These are phyloP conservation scores for Xylaria grammica DNA, from an alignment of 495 filamentous ascomycete genomes.

Conservation along the genomic window DNA sequence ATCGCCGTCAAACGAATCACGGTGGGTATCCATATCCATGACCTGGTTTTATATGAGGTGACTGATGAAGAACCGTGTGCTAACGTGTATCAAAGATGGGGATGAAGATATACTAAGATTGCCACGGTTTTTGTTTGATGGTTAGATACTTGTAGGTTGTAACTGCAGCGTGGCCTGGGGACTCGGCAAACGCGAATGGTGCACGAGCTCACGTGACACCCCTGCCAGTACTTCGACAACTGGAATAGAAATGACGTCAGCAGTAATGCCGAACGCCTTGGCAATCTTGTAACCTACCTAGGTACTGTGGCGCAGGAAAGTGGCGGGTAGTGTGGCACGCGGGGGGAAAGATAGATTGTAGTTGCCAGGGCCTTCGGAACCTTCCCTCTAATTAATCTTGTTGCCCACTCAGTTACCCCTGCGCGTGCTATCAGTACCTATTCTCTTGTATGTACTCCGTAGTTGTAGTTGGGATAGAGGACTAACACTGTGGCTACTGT, in stretches of 20 bases:
- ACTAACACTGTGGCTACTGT: too few species aligned
- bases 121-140: background rate
- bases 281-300: too few species aligned
- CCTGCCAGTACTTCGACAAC: background rate
- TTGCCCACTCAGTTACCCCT: too few species aligned
- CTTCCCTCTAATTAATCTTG: too few species aligned
- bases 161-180: background rate
- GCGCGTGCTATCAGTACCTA: too few species aligned
- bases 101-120: background rate
- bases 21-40: constrained; percentile 26
- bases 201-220: constrained; percentile 31
- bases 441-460: too few species aligned
- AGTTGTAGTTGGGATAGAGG: too few species aligned
- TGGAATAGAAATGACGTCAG: constrained; percentile 2
- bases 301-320: too few species aligned
- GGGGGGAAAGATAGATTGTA: too few species aligned
- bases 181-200: constrained; percentile 17
- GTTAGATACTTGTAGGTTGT: background rate
- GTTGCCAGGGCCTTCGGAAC: too few species aligned
- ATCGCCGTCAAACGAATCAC: constrained; percentile 36
- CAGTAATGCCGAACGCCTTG: background rate
- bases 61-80: background rate
- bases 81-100: background rate
- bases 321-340: too few species aligned
- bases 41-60: background rate